Evolutionary conservation across 805 yeast species (phyloP).

Genomic region (Lipomyces oligophaga): DNA sequence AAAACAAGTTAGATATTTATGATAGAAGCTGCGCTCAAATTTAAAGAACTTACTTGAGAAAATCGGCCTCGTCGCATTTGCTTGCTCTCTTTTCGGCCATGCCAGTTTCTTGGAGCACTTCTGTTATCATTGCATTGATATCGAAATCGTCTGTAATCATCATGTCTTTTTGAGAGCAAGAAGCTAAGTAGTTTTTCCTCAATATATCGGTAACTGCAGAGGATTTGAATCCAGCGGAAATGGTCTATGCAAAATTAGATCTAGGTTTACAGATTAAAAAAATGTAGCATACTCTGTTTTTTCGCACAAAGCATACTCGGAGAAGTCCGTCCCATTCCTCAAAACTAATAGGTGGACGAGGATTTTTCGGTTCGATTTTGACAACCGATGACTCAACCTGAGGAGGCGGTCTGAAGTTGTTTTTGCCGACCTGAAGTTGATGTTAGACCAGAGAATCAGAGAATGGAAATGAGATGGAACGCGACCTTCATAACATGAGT

Average conservation of each 20-base stretch:
- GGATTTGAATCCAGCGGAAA: constrained; percentile 88
- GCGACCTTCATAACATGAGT: constrained; percentile 87
- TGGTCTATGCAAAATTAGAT: constrained; percentile 43
- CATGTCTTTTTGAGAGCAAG: constrained; percentile 52
- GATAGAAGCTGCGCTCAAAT: neutral
- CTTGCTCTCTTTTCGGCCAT: constrained; percentile 84
- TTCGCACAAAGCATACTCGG: constrained; percentile 86
- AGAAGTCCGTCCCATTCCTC: constrained; percentile 96
- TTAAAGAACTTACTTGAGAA: constrained; percentile 43
- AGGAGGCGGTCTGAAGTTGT: constrained; percentile 97
- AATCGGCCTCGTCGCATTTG: constrained; percentile 93
- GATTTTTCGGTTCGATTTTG: constrained; percentile 82
- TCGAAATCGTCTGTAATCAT: constrained; percentile 37
- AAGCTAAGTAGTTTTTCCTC: constrained; percentile 83
- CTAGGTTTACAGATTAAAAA: neutral
- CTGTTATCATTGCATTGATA: constrained; percentile 55
- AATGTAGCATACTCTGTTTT: constrained; percentile 52
- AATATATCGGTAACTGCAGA: constrained; percentile 72
- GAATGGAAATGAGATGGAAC: neutral
- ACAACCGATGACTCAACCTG: constrained; percentile 97
- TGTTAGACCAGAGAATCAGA: neutral
- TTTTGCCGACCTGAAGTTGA: constrained; percentile 63
- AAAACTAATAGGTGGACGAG: constrained; percentile 91
- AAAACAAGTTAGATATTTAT: constrained; percentile 23
- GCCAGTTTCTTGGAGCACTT: constrained; percentile 75